Evolutionary conservation across 1,284 basidiomycete species (phyloP).

Genomic region (Puccinia polysora): DNA sequence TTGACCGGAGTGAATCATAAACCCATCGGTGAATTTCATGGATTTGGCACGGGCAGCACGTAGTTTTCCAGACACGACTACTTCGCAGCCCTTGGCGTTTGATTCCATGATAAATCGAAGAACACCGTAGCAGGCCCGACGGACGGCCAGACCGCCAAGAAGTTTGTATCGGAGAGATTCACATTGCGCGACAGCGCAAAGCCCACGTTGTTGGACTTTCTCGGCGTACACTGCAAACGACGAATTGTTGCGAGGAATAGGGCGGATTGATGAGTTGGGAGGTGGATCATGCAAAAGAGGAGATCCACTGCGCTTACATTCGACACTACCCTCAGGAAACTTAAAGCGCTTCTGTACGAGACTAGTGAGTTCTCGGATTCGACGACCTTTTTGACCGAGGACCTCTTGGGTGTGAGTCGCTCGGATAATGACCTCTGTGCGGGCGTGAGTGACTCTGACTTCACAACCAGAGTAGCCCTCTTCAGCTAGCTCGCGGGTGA

Average conservation of each 20-base stretch:
- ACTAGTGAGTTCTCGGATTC: conserved; percentile 96
- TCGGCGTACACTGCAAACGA: conserved; percentile 72
- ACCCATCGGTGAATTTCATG: conserved; percentile 99
- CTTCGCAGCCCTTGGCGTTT: conserved; percentile 98
- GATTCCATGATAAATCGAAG: conserved; percentile 99
- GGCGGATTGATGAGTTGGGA: neutral
- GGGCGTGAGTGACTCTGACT: conserved; percentile 97
- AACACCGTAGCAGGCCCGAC: conserved; percentile 99
- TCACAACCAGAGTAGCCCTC: conserved; percentile 99
- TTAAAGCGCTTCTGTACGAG: conserved; percentile 99
- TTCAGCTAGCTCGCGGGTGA: conserved; percentile 94
- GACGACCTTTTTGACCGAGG: conserved; percentile 97
- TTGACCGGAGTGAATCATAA: conserved; percentile 99
- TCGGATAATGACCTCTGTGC: conserved; percentile 99
- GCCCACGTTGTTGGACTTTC: conserved; percentile 98
- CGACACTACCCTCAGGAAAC: conserved; percentile 97
- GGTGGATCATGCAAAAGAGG: neutral
- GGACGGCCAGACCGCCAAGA: conserved; percentile 97
- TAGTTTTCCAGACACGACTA: conserved; percentile 98
- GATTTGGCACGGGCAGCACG: conserved; percentile 99
- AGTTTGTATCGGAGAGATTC: conserved; percentile 99
- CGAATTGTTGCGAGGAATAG: neutral
- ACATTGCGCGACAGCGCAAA: conserved; percentile 97
- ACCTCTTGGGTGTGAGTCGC: conserved; percentile 99
- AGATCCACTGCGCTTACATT: conserved; percentile 58